Evolutionary conservation across 169 alveolate genomes (phyloP).

Genomic region (Perkinsus olseni): DNA sequence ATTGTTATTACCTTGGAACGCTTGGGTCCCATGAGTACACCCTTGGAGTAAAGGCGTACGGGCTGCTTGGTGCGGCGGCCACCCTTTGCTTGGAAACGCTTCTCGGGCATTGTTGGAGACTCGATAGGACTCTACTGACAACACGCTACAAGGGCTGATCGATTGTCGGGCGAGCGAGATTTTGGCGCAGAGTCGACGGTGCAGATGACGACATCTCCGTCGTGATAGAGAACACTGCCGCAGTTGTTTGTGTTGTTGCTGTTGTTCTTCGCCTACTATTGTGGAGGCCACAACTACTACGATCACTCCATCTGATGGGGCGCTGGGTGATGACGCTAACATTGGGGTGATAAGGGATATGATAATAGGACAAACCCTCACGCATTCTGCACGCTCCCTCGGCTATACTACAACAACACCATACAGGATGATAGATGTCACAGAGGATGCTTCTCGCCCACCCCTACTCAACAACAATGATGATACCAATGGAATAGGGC

Average conservation of each 20-base stretch:
- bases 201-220: too few species aligned
- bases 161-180: background rate
- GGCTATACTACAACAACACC: too few species aligned
- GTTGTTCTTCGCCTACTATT: too few species aligned
- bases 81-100: conserved; percentile 3
- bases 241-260: too few species aligned
- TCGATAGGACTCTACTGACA: background rate
- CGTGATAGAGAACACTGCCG: too few species aligned
- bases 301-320: too few species aligned
- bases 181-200: background rate
- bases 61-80: conserved; percentile 52
- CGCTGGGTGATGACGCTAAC: too few species aligned
- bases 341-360: background rate
- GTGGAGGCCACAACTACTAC: too few species aligned
- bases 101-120: conserved; percentile 4
- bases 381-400: background rate
- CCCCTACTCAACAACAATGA: too few species aligned
- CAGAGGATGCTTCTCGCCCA: too few species aligned
- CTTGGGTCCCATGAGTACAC: conserved; percentile 80
- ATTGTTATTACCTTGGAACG: conserved; percentile 42
- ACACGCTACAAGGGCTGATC: background rate
- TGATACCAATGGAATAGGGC: too few species aligned
- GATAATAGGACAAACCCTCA: background rate
- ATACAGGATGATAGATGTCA: too few species aligned
- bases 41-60: conserved; percentile 76